A percentile compares a stretch with the other conserved stretches of the same genome.
phyloP scores from a whole-genome alignment of 2,329 filamentous ascomycete species.

The Verticillium dahliae region DNA sequence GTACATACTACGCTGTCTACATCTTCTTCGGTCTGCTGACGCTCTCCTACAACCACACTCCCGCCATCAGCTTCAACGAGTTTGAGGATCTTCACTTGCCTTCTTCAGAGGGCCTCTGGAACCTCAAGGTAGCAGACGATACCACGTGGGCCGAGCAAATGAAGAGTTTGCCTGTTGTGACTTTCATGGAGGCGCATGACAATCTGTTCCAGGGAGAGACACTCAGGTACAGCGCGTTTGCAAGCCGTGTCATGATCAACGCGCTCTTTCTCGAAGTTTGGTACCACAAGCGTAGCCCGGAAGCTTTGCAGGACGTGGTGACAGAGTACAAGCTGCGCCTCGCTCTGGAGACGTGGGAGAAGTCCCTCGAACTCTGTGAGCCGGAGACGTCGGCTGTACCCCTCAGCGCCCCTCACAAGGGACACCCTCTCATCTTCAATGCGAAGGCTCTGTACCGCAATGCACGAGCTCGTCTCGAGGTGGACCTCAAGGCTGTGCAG shows the following conservation, averaged over 20 bases:
- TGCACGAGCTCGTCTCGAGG: slow-evolving; percentile 83
- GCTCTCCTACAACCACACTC: slow-evolving; percentile 94
- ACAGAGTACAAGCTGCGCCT: slow-evolving; percentile 96
- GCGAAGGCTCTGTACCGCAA: slow-evolving; percentile 96
- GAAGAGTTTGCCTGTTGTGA: slow-evolving; percentile 64
- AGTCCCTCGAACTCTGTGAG: slow-evolving; percentile 88
- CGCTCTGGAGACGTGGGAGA: slow-evolving; percentile 98
- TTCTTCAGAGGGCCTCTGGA: slow-evolving; percentile 92
- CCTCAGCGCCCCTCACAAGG: slow-evolving; percentile 89
- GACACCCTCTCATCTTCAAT: slow-evolving; percentile 95
- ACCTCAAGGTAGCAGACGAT: slow-evolving; percentile 72
- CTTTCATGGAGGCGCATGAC: slow-evolving; percentile 90
- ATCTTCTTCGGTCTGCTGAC: slow-evolving; percentile 97
- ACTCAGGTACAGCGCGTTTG: slow-evolving; percentile 90
- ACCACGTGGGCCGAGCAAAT: slow-evolving; percentile 78
- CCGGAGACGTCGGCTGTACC: slow-evolving; percentile 83
- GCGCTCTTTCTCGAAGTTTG: slow-evolving; percentile 96
- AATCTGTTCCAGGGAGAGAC: slow-evolving; percentile 91
- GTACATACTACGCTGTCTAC: slow-evolving; percentile 97
- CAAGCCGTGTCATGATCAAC: slow-evolving; percentile 97
- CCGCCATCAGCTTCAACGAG: slow-evolving; percentile 96
- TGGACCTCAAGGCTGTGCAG: slow-evolving; percentile 92
- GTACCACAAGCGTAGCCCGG: slow-evolving; percentile 98
- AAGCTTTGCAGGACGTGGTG: slow-evolving; percentile 92
- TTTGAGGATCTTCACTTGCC: slow-evolving; percentile 90